phyloP scores from a whole-genome alignment of 1,284 basidiomycete species.

The Apiotrichum brassicae region DNA sequence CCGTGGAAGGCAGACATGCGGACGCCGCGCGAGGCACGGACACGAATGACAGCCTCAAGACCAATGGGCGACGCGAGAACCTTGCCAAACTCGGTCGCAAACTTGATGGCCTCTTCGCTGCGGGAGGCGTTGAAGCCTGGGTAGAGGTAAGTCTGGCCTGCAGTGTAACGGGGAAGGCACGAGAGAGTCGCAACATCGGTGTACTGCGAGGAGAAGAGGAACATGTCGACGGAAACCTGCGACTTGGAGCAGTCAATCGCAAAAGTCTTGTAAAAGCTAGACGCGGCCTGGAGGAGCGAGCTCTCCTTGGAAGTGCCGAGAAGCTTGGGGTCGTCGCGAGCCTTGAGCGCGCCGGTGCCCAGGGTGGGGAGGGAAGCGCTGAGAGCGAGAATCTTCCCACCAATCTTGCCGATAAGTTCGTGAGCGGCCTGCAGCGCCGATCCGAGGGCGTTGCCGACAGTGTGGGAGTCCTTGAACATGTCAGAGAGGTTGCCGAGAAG shows the following conservation, averaged over 20 bases:
- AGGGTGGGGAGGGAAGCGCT: conserved; percentile 79
- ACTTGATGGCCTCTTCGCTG: conserved; percentile 93
- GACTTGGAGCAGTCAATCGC: conserved; percentile 97
- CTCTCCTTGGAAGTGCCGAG: conserved; percentile 94
- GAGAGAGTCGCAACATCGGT: conserved; percentile 80
- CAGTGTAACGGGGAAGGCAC: conserved; percentile 92
- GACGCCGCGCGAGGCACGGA: conserved; percentile 87
- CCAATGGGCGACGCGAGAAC: conserved; percentile 91
- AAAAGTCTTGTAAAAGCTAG: conserved; percentile 97
- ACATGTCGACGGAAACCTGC: conserved; percentile 99
- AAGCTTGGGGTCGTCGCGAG: conserved; percentile 92
- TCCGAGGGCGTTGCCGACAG: conserved; percentile 90
- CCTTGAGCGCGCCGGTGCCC: conserved; percentile 88
- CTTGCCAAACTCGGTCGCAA: conserved; percentile 93
- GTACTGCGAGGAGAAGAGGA: conserved; percentile 87
- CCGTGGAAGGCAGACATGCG: conserved; percentile 98
- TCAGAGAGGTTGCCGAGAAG: conserved; percentile 78
- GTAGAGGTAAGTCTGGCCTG: conserved; percentile 97
- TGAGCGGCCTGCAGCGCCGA: conserved; percentile 92
- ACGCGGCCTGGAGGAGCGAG: conserved; percentile 75
- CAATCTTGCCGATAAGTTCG: conserved; percentile 88
- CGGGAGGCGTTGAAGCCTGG: conserved; percentile 94
- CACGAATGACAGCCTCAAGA: conserved; percentile 95
- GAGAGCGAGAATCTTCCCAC: conserved; percentile 91
- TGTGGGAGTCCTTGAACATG: conserved; percentile 93